Evolutionary conservation across 768 basidiomycete species (phyloP).

Genomic region (Leccinum uliginosum): DNA sequence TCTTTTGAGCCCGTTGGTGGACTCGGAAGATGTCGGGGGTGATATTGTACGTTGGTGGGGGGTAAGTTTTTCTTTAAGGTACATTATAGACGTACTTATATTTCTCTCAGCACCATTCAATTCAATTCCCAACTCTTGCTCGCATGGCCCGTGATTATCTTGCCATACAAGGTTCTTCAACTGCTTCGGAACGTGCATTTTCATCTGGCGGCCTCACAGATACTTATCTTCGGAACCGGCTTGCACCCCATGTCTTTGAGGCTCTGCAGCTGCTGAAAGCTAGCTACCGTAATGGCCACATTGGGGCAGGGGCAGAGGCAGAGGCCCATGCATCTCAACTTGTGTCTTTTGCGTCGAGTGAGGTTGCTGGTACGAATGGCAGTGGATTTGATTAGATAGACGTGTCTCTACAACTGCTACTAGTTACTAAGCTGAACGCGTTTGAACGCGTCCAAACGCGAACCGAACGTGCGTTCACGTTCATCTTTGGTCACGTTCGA

Average conservation of each 20-base stretch:
- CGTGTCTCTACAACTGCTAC: too few relatives aligned
- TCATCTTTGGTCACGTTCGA: neutral
- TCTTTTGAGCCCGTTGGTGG: neutral
- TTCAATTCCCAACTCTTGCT: neutral
- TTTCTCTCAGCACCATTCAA: neutral
- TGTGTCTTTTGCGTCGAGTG: neutral
- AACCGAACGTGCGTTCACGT: neutral
- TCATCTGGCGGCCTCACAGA: constrained; percentile 26
- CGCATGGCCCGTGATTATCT: neutral
- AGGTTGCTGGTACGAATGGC: neutral
- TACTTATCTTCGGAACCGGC: constrained; percentile 1
- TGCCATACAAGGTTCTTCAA: constrained; percentile 24
- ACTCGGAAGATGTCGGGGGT: neutral
- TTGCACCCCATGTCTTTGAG: neutral
- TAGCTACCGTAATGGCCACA: neutral
- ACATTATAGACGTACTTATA: neutral
- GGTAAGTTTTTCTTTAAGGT: neutral
- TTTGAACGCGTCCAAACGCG: neutral
- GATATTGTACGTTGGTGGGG: constrained; percentile 1
- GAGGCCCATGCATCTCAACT: neutral
- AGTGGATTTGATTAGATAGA: neutral
- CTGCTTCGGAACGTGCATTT: constrained; percentile 26
- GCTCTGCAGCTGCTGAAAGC: neutral
- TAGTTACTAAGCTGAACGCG: neutral
- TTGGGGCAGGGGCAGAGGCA: neutral